Percentiles rank a stretch among this genome's conserved stretches.
Conservation (phyloP, 2,329 filamentous ascomycete genomes). For the Fusarium subglutinans region DNA sequence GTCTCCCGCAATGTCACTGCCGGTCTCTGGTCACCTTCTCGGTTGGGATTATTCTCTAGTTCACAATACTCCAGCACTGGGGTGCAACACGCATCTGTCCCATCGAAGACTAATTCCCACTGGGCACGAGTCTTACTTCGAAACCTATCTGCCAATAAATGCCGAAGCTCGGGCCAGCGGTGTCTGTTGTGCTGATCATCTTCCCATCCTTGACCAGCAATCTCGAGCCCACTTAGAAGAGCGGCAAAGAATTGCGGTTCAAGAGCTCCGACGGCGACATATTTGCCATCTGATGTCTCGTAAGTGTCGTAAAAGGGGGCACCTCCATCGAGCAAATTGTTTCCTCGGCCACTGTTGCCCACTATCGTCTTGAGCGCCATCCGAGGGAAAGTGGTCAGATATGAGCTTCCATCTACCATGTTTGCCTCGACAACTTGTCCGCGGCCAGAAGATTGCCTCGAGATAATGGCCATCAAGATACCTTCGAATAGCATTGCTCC, state of each 20-base stretch:
- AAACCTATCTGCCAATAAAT: conserved; percentile 71
- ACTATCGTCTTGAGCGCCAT: conserved; percentile 69
- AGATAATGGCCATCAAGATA: conserved; percentile 80
- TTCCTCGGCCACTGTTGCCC: conserved; percentile 72
- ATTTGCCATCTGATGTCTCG: conserved; percentile 79
- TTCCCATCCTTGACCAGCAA: conserved; percentile 63
- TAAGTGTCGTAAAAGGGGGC: conserved; percentile 92
- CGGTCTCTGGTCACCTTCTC: conserved; percentile 76
- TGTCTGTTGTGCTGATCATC: conserved; percentile 65
- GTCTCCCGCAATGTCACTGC: conserved; percentile 74
- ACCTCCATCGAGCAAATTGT: conserved; percentile 84
- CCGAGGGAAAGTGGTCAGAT: conserved; percentile 81
- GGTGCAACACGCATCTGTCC: conserved; percentile 91
- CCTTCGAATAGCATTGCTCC: conserved; percentile 85
- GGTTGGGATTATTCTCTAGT: conserved; percentile 62
- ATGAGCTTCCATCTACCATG: conserved; percentile 91
- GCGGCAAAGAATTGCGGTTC: conserved; percentile 85
- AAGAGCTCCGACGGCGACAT: conserved; percentile 88
- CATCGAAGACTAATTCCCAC: conserved; percentile 89
- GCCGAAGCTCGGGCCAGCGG: conserved; percentile 74
- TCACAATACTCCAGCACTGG: conserved; percentile 82
- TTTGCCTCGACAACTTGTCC: conserved; percentile 95
- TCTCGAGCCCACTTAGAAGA: conserved; percentile 72
- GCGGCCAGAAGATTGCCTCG: conserved; percentile 68
- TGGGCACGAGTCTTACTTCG: conserved; percentile 74